phyloP scores from a whole-genome alignment of 2,329 filamentous ascomycete genomes.

The Dendryphion nanum region DNA sequence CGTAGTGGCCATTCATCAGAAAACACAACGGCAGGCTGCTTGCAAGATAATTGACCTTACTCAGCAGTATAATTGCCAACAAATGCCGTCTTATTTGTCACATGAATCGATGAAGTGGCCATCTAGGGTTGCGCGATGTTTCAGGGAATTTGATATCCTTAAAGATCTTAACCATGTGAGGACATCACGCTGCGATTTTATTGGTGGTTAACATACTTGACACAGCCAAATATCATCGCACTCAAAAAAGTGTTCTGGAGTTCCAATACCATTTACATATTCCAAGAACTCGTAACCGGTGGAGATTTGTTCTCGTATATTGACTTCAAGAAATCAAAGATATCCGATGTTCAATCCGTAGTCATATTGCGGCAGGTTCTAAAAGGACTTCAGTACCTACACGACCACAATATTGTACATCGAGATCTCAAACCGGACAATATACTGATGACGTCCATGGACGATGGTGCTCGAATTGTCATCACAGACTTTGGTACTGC shows the following conservation, averaged over 20 bases:
- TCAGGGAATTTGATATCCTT: constrained; percentile 50
- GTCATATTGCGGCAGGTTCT: constrained; percentile 57
- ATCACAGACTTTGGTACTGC: constrained; percentile 63
- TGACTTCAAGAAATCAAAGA: constrained; percentile 46
- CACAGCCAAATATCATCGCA: constrained; percentile 58
- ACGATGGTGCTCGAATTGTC: constrained; percentile 52
- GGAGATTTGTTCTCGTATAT: constrained; percentile 63
- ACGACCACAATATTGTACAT: constrained; percentile 56
- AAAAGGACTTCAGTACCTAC: constrained; percentile 59
- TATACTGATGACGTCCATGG: constrained; percentile 57
- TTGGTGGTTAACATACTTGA: background rate
- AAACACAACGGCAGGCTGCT: constrained; percentile 59
- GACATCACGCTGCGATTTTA: background rate
- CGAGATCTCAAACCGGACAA: constrained; percentile 65
- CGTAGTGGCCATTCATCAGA: constrained; percentile 53
- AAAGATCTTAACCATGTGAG: constrained; percentile 54
- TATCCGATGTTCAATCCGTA: constrained; percentile 53
- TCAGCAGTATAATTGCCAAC: too few relatives aligned
- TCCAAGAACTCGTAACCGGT: constrained; percentile 59
- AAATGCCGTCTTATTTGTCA: too few relatives aligned
- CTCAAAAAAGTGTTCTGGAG: constrained; percentile 58
- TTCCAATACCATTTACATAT: constrained; percentile 56
- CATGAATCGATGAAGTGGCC: too few relatives aligned
- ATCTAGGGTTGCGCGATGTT: constrained; percentile 22
- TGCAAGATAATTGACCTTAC: constrained; percentile 62